These are phyloP conservation scores for Colletotrichum echinochloae DNA, from an alignment of 2,329 filamentous ascomycete species.

Conservation along the genomic window DNA sequence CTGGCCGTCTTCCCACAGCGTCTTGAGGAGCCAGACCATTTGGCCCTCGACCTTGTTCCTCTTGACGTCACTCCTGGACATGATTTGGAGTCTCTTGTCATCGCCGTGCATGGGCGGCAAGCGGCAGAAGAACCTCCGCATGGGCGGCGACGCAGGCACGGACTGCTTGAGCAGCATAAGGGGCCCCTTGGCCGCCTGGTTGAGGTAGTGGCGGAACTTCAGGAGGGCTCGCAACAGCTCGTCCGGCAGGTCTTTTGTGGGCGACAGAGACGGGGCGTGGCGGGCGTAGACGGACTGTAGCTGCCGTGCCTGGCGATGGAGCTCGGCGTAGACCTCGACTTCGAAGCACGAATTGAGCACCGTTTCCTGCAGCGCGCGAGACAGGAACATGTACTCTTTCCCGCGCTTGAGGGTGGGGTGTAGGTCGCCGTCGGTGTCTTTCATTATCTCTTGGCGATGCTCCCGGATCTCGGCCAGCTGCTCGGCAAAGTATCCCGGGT, in stretches of 20 bases:
- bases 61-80: background rate
- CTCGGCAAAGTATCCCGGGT: background rate
- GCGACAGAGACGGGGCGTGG: background rate
- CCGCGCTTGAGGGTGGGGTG: background rate
- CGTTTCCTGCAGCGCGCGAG: background rate
- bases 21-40: background rate
- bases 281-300: background rate
- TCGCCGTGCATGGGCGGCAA: background rate
- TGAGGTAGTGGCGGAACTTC: background rate
- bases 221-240: background rate
- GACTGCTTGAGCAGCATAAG: background rate
- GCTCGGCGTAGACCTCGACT: background rate
- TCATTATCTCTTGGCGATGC: background rate
- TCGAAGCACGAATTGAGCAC: background rate
- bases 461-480: background rate
- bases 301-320: background rate
- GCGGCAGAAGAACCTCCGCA: background rate
- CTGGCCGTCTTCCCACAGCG: background rate
- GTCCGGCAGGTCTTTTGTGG: background rate
- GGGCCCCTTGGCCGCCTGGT: background rate
- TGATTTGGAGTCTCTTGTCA: background rate
- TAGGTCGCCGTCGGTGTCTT: background rate
- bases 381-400: background rate
- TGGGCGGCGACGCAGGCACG: background rate
- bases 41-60: background rate